Percentiles rank a stretch among this genome's conserved stretches.
These are phyloP conservation scores for Aureobasidium vineae DNA, from an alignment of 2,329 filamentous ascomycete species.

Conservation along the genomic window DNA sequence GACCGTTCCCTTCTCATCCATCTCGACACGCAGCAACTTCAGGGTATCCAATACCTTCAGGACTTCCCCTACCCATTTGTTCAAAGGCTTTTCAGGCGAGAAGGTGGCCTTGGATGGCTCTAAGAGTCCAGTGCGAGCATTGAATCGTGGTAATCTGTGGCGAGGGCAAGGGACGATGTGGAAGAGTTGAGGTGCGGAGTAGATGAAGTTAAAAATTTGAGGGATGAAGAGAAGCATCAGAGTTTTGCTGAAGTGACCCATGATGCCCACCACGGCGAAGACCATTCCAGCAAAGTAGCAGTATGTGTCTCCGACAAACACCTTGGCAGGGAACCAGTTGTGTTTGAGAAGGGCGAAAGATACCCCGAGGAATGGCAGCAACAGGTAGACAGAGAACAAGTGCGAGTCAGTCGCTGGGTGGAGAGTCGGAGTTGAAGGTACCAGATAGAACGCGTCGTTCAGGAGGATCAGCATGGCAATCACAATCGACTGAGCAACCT, in stretches of 20 bases:
- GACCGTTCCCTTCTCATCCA: constrained; percentile 67
- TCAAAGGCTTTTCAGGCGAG: constrained; percentile 62
- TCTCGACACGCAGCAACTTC: constrained; percentile 65
- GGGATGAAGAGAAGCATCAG: constrained; percentile 85
- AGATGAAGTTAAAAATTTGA: constrained; percentile 95
- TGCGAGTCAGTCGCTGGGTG: constrained; percentile 96
- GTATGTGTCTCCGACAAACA: constrained; percentile 98
- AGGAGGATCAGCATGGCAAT: constrained; percentile 78
- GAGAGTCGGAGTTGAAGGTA: constrained; percentile 63
- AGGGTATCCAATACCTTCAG: constrained; percentile 69
- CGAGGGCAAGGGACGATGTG: constrained; percentile 86
- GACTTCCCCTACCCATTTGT: constrained; percentile 58
- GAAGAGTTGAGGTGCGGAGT: constrained; percentile 90
- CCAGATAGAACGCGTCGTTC: constrained; percentile 86
- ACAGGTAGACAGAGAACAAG: constrained; percentile 90
- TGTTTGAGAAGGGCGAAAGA: constrained; percentile 81
- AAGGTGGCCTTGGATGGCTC: constrained; percentile 82
- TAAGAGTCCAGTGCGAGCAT: constrained; percentile 76
- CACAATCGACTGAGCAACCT: constrained; percentile 90
- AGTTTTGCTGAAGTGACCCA: constrained; percentile 98
- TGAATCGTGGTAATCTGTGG: constrained; percentile 87
- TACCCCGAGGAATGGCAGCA: constrained; percentile 91
- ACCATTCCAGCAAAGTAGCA: constrained; percentile 99
- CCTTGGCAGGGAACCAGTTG: constrained; percentile 93
- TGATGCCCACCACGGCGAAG: constrained; percentile 93